Conservation (phyloP, 148 eudicot genomes). For the Rhododendron mucronatum region DNA sequence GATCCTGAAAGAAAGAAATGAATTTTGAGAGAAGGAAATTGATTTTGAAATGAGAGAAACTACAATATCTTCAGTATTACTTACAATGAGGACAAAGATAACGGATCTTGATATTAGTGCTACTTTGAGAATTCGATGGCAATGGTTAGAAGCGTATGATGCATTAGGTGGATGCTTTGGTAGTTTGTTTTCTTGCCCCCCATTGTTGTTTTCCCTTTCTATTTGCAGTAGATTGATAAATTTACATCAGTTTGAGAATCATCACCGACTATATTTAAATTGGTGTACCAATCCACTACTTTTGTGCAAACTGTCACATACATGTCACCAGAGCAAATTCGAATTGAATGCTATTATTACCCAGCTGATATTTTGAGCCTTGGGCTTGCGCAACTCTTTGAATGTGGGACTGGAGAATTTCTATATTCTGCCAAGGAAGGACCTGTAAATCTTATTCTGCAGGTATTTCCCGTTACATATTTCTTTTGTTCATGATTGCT, state of each 20-base stretch:
- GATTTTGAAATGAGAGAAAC: too few species aligned
- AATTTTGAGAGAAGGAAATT: too few species aligned
- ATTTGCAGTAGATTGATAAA: neutral
- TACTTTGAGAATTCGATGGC: conserved; percentile 75
- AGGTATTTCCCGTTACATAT: conserved; percentile 29
- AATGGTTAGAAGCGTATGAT: conserved; percentile 49
- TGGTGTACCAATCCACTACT: conserved; percentile 69
- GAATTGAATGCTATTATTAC: conserved; percentile 87
- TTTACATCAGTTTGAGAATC: neutral
- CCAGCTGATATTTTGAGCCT: conserved; percentile 99
- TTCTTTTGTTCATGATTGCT: neutral
- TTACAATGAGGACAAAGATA: too few species aligned
- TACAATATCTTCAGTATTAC: too few species aligned
- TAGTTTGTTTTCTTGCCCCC: neutral
- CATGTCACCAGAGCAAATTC: conserved; percentile 95
- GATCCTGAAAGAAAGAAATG: too few species aligned
- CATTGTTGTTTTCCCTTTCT: neutral
- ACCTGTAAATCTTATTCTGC: conserved; percentile 91
- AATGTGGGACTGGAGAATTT: conserved; percentile 92
- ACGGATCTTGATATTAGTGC: too few species aligned
- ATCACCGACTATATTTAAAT: conserved; percentile 5
- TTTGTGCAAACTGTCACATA: conserved; percentile 95
- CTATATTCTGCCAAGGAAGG: conserved; percentile 72
- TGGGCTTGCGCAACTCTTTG: conserved; percentile 77
- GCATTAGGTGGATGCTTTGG: neutral